phyloP scores from a whole-genome alignment of 2,329 filamentous ascomycete genomes.

The Cytospora paraplurivora region DNA sequence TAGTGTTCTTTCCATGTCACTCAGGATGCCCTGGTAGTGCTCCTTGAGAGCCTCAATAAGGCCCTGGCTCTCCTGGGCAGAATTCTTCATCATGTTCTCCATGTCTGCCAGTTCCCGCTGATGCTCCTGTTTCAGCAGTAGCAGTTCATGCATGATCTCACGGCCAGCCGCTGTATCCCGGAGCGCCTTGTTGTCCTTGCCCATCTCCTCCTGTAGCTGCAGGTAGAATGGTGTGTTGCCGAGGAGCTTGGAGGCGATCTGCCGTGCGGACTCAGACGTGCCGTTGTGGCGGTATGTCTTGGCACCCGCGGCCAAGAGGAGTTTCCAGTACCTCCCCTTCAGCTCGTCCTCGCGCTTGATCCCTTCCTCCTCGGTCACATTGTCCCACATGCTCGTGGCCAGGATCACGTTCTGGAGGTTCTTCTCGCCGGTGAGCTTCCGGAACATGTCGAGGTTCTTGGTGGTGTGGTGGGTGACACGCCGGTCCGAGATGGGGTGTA shows the following conservation, averaged over 20 bases:
- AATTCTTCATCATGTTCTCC: constrained; percentile 45
- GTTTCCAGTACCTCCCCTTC: constrained; percentile 42
- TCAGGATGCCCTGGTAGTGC: constrained; percentile 33
- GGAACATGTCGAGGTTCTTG: constrained; percentile 48
- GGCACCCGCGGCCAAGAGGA: constrained; percentile 39
- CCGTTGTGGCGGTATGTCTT: constrained; percentile 33
- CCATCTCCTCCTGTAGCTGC: constrained; percentile 68
- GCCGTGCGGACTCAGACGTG: constrained; percentile 32
- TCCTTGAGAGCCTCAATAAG: constrained; percentile 34
- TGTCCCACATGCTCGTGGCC: constrained; percentile 48
- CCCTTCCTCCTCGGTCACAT: constrained; percentile 36
- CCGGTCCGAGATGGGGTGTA: constrained; percentile 48
- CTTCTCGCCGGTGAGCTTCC: constrained; percentile 45
- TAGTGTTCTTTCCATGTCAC: constrained; percentile 34
- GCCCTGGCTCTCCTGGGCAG: constrained; percentile 34
- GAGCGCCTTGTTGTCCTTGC: constrained; percentile 58
- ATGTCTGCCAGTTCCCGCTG: constrained; percentile 61
- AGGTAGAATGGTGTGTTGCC: constrained; percentile 70
- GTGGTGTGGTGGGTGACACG: constrained; percentile 43
- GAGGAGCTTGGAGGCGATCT: constrained; percentile 31
- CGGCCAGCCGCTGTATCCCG: constrained; percentile 48
- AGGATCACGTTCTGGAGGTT: constrained; percentile 44
- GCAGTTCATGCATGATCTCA: constrained; percentile 59
- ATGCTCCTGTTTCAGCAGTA: constrained; percentile 56
- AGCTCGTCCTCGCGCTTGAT: constrained; percentile 36